phyloP scores from a whole-genome alignment of 1,139 yeast species.

The Sugiyamaella castrensis region DNA sequence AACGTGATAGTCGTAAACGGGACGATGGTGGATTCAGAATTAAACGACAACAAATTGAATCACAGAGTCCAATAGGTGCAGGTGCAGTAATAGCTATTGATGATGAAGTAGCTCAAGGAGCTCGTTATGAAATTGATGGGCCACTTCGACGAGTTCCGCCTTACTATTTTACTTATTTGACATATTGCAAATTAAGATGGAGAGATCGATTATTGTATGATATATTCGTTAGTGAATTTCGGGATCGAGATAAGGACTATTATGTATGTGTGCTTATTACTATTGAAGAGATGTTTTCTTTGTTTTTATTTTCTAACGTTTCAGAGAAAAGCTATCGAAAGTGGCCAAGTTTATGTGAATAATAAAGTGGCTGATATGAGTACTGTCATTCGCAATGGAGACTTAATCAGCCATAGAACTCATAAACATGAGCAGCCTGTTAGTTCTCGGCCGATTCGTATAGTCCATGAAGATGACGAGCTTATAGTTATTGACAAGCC shows the following conservation, averaged over 20 bases:
- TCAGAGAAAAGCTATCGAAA: conserved; percentile 53
- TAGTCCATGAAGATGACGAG: conserved; percentile 76
- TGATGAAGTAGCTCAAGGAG: conserved; percentile 39
- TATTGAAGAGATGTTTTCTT: not conserved
- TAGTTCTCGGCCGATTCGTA: conserved; percentile 61
- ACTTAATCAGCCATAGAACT: conserved; percentile 72
- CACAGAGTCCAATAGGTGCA: conserved; percentile 19
- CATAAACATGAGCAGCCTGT: conserved; percentile 95
- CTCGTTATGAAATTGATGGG: conserved; percentile 39
- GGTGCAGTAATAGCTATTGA: conserved; percentile 27
- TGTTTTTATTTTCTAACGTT: not conserved
- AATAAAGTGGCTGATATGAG: conserved; percentile 61
- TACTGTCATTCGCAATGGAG: conserved; percentile 75
- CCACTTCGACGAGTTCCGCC: conserved; percentile 71
- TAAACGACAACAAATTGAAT: conserved; percentile 28
- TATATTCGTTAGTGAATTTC: conserved; percentile 76
- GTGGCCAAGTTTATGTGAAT: conserved; percentile 74
- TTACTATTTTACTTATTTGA: conserved; percentile 81
- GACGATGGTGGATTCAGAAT: conserved; percentile 32
- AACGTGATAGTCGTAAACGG: conserved; percentile 15
- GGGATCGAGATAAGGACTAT: conserved; percentile 71
- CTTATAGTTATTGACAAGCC: conserved; percentile 90
- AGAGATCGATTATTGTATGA: conserved; percentile 74
- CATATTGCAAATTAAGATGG: conserved; percentile 93
- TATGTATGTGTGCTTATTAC: conserved; percentile 40